Evolutionary conservation across 2,329 filamentous ascomycete genomes (phyloP).

Genomic region (Orbilia ellipsospora): DNA sequence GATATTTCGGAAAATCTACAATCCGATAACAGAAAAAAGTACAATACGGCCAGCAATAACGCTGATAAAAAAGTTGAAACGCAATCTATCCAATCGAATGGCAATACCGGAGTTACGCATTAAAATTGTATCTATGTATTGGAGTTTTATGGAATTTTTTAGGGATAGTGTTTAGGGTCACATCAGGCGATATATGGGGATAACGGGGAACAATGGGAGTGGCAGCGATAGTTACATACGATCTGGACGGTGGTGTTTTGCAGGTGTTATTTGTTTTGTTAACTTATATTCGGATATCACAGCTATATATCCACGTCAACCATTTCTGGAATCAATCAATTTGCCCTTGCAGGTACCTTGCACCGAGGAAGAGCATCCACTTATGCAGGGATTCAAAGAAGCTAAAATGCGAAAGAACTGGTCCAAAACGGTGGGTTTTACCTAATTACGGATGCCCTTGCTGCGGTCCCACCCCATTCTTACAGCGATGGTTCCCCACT

Average conservation of each 20-base stretch:
- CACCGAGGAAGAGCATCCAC: too few relatives aligned
- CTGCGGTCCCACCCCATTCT: too few relatives aligned
- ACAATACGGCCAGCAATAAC: background rate
- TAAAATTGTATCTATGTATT: slow-evolving; percentile 6
- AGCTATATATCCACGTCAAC: too few relatives aligned
- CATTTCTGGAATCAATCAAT: too few relatives aligned
- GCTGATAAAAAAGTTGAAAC: slow-evolving; percentile 23
- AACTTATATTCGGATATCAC: background rate
- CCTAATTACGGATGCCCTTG: slow-evolving; percentile 10
- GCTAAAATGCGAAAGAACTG: slow-evolving; percentile 27
- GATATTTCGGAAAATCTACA: slow-evolving; percentile 31
- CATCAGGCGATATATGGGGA: background rate
- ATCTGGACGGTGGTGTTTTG: background rate
- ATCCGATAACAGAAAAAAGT: background rate
- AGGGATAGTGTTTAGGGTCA: background rate
- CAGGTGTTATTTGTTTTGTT: background rate
- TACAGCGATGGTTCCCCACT: slow-evolving; percentile 16
- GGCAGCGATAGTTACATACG: background rate
- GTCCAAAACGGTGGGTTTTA: background rate
- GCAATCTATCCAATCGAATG: slow-evolving; percentile 20
- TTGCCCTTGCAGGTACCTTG: too few relatives aligned
- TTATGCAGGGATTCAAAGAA: slow-evolving; percentile 11
- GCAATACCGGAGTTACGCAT: slow-evolving; percentile 36
- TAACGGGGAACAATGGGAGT: background rate
- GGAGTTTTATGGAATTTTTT: slow-evolving; percentile 21